Percentiles rank a stretch among this genome's conserved stretches.
phyloP scores from a whole-genome alignment of 768 basidiomycete genomes.

The Dendrothele bispora region DNA sequence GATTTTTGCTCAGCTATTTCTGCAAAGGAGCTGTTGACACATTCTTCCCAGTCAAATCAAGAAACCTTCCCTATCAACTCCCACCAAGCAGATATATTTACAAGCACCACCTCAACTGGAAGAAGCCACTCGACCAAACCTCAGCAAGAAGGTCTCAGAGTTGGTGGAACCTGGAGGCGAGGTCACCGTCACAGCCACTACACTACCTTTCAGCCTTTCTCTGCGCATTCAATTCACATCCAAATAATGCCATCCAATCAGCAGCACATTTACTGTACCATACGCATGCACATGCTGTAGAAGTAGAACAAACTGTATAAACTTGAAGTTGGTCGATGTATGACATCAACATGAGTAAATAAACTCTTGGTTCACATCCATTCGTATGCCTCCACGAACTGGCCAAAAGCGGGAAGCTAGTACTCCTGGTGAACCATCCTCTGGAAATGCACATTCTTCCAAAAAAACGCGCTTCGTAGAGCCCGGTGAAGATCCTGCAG shows the following conservation, averaged over 20 bases:
- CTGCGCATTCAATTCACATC: conserved; percentile 44
- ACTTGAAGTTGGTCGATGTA: no score
- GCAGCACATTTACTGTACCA: no score
- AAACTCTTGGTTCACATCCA: no score
- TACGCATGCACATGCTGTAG: no score
- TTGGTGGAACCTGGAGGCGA: conserved; percentile 76
- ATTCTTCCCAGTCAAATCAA: conserved; percentile 80
- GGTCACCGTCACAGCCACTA: conserved; percentile 84
- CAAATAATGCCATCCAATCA: no score
- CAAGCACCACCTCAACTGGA: conserved; percentile 94
- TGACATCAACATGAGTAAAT: no score
- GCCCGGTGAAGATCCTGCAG: conserved; percentile 69
- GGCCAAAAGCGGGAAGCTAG: conserved; percentile 44
- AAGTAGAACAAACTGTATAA: no score
- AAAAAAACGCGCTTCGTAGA: conserved; percentile 84
- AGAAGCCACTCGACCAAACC: conserved; percentile 84
- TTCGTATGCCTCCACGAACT: conserved; percentile 39
- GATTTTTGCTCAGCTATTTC: not conserved
- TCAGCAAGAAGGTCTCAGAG: conserved; percentile 84
- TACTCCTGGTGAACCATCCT: conserved; percentile 31
- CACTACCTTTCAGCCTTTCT: conserved; percentile 84
- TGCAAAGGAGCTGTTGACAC: conserved; percentile 13
- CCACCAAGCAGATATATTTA: conserved; percentile 80
- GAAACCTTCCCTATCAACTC: conserved; percentile 86
- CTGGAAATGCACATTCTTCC: conserved; percentile 31